Evolutionary conservation across 2,329 filamentous ascomycete genomes (phyloP).

Genomic region (Teratosphaeriaceae sp.): DNA sequence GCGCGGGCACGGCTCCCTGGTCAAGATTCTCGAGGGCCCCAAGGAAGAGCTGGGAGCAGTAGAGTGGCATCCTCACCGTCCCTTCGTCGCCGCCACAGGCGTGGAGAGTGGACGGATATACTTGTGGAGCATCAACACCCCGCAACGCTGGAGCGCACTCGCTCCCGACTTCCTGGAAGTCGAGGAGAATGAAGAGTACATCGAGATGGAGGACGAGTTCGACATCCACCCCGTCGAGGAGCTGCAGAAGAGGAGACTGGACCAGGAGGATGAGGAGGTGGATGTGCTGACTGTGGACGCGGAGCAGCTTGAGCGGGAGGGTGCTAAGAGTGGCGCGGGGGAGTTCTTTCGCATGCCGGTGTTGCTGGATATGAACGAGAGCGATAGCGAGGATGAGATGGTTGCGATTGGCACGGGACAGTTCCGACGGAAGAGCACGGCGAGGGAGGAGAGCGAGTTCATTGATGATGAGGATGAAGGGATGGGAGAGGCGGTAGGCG

Average conservation of each 20-base stretch:
- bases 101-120: constrained; percentile 90
- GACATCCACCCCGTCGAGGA: constrained; percentile 96
- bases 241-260: constrained; percentile 81
- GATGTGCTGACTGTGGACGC: constrained; percentile 77
- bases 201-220: constrained; percentile 94
- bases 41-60: constrained; percentile 95
- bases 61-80: constrained; percentile 89
- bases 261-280: constrained; percentile 87
- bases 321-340: constrained; percentile 44
- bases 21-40: constrained; percentile 93
- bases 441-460: constrained; percentile 44
- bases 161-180: constrained; percentile 97
- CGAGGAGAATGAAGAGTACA: constrained; percentile 96
- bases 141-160: constrained; percentile 94
- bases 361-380: constrained; percentile 84
- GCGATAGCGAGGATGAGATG: constrained; percentile 89
- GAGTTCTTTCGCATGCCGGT: constrained; percentile 77
- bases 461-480: constrained; percentile 11
- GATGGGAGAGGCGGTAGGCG: neutral
- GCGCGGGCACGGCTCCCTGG: constrained; percentile 81
- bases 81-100: constrained; percentile 83
- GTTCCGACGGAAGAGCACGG: constrained; percentile 69
- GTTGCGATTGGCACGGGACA: constrained; percentile 65
- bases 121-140: constrained; percentile 91
- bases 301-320: constrained; percentile 36